These are phyloP conservation scores for Staphylotrichum tortipilum DNA, from an alignment of 495 filamentous ascomycete species.

Conservation along the genomic window DNA sequence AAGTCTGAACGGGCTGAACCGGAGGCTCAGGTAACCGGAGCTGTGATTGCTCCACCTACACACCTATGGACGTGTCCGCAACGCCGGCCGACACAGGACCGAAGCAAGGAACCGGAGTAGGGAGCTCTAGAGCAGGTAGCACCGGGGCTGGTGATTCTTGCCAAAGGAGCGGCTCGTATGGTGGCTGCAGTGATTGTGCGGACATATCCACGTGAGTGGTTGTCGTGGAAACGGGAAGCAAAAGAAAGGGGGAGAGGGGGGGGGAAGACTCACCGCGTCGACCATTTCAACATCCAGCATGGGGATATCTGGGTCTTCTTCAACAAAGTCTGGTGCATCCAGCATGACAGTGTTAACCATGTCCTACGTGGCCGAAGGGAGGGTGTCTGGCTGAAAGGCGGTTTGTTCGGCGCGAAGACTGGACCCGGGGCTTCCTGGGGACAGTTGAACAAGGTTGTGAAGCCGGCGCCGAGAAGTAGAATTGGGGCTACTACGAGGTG, in stretches of 20 bases:
- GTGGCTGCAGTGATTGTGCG: background rate
- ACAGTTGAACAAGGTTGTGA: background rate
- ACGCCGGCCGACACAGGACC: background rate
- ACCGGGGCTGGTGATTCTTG: background rate
- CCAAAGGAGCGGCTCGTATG: background rate
- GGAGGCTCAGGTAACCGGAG: background rate
- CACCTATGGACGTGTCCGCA: background rate
- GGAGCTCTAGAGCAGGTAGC: background rate
- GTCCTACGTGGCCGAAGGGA: background rate
- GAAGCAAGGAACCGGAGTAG: background rate
- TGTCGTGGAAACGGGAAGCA: background rate
- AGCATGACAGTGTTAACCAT: background rate
- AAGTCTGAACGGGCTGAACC: background rate
- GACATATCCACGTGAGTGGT: background rate
- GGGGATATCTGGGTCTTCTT: background rate
- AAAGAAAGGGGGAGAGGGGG: background rate
- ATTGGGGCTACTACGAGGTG: background rate
- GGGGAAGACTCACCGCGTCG: background rate
- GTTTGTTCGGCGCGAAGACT: background rate
- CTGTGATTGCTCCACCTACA: background rate
- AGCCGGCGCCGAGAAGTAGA: background rate
- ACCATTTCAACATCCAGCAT: background rate
- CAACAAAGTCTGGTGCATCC: background rate
- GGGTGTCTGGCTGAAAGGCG: slow-evolving; percentile 1
- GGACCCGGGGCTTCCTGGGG: background rate